Base-by-base conservation (phyloP, 1,284 basidiomycete species). In the Puccinia polysora region DNA sequence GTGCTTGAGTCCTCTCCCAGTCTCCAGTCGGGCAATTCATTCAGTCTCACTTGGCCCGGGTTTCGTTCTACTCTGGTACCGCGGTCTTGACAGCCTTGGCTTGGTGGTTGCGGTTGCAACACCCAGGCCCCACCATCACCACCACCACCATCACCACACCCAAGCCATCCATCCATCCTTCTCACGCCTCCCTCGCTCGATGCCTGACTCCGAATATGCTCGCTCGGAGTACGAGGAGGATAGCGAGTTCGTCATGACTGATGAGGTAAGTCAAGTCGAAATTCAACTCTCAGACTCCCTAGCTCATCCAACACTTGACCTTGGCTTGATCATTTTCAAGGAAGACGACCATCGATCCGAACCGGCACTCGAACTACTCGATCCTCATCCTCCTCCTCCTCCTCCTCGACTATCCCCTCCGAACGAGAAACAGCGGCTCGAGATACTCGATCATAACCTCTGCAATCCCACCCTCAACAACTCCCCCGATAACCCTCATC, bases 211-310 rank as follows among this genome's bases (percentile, higher is more conserved):
- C 6, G 68, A 71, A 52, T 71, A 71, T 62, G 68, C 40, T 28
- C 32, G 49, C 8, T 71, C 68, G 15, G 45, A 71, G 45, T 71
- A 62, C 34, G 68, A 71, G 32, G 68, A 71, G 50, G 58, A 71
- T 45, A 62, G 58, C 50, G 58, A 71, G 38, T 71, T 71, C 53
- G 49, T 71, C 18, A 38, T 62, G 32, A 63, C 68, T 14, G 68
- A 71, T 38, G 68, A 71, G 28, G 68, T 63, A 71, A 25, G 47
- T 71, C 56, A 32, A 43, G 38, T 60, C 38, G 20, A 10, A 56
- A 43, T 8, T 8, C 40, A 43, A 8, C 40, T 43, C 40, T 18
- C 8, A 1, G 14, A 3, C 20, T 14, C 43, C 32, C 34, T 38
- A 15, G 10, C 34, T 18, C 45, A 65, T 36, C 30, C 10, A 30